Evolutionary conservation across 2,329 filamentous ascomycete species (phyloP), one percentile per base, ranked within the genome.

Genomic region (Aspergillus sp.): DNA sequence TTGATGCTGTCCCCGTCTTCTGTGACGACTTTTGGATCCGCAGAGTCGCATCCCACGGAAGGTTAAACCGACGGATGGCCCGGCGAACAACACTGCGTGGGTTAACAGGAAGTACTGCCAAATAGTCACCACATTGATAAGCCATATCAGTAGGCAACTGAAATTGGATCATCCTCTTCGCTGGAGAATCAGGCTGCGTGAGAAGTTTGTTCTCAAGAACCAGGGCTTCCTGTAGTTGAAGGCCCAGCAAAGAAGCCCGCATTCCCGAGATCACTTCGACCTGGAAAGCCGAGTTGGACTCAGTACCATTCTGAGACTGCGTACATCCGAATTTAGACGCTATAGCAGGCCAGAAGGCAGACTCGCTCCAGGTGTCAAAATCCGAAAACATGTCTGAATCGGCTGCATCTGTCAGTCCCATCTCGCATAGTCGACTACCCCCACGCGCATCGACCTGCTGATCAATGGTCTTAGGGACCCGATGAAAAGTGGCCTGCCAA

Each of bases 51-150:
- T 90, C 85, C 79, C 82, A 85, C 0, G 83, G 76, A 0, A 91
- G 67, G 1, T 76, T 69, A 60, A 89, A 90, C 47, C 67, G 57
- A 26, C 76, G 71, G 66, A 88, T 79, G 0, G 79, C 83, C 6
- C 84, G 75, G 4, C 75, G 73, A 2, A 90, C 77, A 7, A 72
- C 80, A 29, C 75, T 67, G 41, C 73, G 73, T 1, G 81, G 80
- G 61, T 91, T 91, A 29, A 86, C 67, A 0, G 86, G 86, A 1
- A 89, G 70, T 2, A 89, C 73, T 0, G 84, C 83, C 0, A 91
- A 75, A 60, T 93, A 91, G 59, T 91, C 86, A 9, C 86, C 87
- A 2, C 83, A 78, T 35, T 77, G 75, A 65, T 90, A 91, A 0
- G 73, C 75, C 72, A 80, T 74, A 43, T 76, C 78, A 0, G 73